Base-by-base conservation (phyloP, 1,284 basidiomycete species). In the Papiliotrema laurentii region DNA sequence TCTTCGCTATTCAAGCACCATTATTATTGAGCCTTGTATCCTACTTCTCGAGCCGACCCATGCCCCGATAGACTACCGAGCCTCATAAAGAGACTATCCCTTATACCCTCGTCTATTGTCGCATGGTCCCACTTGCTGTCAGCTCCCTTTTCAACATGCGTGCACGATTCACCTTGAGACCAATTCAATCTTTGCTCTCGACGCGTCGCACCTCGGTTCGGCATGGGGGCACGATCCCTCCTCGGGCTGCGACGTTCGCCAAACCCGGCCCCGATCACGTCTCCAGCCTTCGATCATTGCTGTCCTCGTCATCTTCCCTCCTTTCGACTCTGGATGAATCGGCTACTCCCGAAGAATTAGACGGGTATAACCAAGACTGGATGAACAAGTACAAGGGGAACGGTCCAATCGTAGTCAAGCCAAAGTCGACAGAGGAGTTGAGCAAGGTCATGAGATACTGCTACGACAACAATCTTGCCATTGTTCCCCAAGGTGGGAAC, bases 401-500 rank as follows among this genome's bases (percentile, higher is more conserved):
- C 33, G 83, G 89, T 19, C 82, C 83, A 26, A 87, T 91, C 24
- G 87, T 98, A 13, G 77, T 97, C 53, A 91, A 87, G 70, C 94
- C 94, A 11, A 89, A 85, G 66, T 84, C 86, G 1, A 89, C 89
- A 0, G 75, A 87, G 58, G 85, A 98, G 75, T 89, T 97, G 63
- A 86, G 87, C 64, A 78, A 86, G 56, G 86, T 98, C 43, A 77
- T 94, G 64, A 85, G 83, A 69, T 88, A 84, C 77, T 96, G 91
- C 73, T 83, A 85, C 60, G 78, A 84, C 50, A 79, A 82, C 45
- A 79, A 81, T 46, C 87, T 97, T 43, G 85, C 86, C 18, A 81
- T 98, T 41, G 92, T 97, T 1, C 96, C 96, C 1, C 96, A 99
- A 74, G 94, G 96, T 44, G 96, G 96, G 28, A 99, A 98, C 76